phyloP scores from a whole-genome alignment of 305 asterid genomes.

The Stenogyne calaminthoides region DNA sequence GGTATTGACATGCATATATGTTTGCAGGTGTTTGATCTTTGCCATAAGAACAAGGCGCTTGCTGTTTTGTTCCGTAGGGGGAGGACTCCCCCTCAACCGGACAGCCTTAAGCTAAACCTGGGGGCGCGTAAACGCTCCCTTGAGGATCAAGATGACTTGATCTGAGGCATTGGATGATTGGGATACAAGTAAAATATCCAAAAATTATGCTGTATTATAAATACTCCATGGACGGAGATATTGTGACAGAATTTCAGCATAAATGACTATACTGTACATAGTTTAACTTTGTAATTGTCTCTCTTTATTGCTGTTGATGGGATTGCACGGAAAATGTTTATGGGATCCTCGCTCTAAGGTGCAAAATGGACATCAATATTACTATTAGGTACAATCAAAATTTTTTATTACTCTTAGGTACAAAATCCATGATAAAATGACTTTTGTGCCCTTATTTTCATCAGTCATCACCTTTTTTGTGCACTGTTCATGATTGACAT shows the following conservation, averaged over 20 bases:
- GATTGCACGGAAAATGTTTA: neutral
- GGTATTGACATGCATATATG: neutral
- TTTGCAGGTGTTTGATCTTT: constrained; percentile 85
- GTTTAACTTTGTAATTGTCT: constrained; percentile 16
- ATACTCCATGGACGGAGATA: neutral
- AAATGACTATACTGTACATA: constrained; percentile 31
- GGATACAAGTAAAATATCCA: neutral
- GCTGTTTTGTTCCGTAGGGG: constrained; percentile 89
- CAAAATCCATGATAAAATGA: too few relatives aligned
- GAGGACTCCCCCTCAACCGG: constrained; percentile 84
- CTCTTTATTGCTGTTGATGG: neutral
- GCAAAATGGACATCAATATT: too few relatives aligned
- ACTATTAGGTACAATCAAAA: too few relatives aligned
- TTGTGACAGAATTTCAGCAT: constrained; percentile 16
- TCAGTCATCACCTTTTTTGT: too few relatives aligned
- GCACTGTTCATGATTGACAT: too few relatives aligned
- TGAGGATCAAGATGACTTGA: constrained; percentile 45
- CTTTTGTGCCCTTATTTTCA: too few relatives aligned
- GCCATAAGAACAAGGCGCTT: constrained; percentile 76
- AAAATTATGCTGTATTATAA: neutral
- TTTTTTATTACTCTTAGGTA: too few relatives aligned
- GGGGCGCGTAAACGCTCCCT: constrained; percentile 53
- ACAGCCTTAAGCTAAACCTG: constrained; percentile 75
- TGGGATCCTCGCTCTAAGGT: too few relatives aligned
- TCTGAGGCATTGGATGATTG: constrained; percentile 26